A percentile compares a stretch with the other conserved stretches of the same genome.
phyloP scores from a whole-genome alignment of 2,329 filamentous ascomycete genomes.

The Epichloe aotearoae region DNA sequence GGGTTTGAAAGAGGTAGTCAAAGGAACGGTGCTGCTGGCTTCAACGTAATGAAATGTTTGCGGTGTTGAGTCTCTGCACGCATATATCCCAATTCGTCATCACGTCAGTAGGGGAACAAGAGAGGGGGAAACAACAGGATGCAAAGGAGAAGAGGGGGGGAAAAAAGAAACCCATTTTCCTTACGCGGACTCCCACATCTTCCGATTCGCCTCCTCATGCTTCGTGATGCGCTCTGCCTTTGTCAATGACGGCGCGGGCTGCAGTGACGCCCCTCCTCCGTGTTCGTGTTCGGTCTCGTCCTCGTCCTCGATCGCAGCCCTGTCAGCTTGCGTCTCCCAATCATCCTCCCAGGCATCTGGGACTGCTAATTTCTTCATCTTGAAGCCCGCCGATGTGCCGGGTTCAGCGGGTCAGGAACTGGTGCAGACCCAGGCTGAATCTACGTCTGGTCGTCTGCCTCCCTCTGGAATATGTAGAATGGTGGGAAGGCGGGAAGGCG shows the following conservation, averaged over 20 bases:
- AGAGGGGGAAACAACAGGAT: background rate
- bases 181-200: conserved; percentile 82
- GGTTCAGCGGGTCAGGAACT: no score
- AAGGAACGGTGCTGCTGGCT: conserved; percentile 45
- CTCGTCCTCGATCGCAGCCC: conserved; percentile 22
- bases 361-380: conserved; percentile 34
- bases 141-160: background rate
- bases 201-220: conserved; percentile 72
- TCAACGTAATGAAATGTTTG: conserved; percentile 66
- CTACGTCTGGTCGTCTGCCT: background rate
- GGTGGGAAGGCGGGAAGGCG: background rate
- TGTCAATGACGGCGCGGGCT: conserved; percentile 31
- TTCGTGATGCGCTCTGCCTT: conserved; percentile 67
- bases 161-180: conserved; percentile 14
- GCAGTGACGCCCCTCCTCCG: conserved; percentile 2
- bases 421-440: no score
- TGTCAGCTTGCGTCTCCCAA: conserved; percentile 71
- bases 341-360: conserved; percentile 85
- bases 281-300: conserved; percentile 21
- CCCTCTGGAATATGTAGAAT: background rate
- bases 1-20: conserved; percentile 59
- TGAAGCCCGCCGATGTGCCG: conserved; percentile 8
- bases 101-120: conserved; percentile 3
- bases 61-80: conserved; percentile 49
- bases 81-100: background rate